These are phyloP conservation scores for Strombidium stylifer DNA, from an alignment of 73 alveolate genomes.

Conservation along the genomic window DNA sequence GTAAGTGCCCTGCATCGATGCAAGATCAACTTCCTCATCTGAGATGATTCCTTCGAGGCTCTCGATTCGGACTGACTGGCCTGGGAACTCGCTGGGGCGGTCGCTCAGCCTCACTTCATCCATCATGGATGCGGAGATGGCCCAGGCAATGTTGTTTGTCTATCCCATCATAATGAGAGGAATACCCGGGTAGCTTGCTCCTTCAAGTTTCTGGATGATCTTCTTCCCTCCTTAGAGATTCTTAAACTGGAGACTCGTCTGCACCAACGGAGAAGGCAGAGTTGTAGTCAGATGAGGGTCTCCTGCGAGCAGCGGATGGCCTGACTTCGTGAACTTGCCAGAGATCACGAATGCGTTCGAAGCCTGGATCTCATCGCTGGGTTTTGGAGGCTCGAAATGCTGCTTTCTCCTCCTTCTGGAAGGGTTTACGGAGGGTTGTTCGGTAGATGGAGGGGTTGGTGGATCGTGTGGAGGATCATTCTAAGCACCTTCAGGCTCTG, in stretches of 20 bases:
- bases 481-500: no score
- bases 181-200: conserved; percentile 79
- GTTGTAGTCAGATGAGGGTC: conserved; percentile 91
- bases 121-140: conserved; percentile 77
- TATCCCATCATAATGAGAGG: conserved; percentile 84
- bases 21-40: no score
- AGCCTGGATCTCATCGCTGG: conserved; percentile 31
- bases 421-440: no score
- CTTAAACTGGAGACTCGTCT: conserved; percentile 63
- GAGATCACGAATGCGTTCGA: conserved; percentile 85
- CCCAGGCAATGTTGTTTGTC: conserved; percentile 77
- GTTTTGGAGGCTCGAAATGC: no score
- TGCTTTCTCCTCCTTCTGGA: no score
- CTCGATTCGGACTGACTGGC: no score
- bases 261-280: conserved; percentile 85
- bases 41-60: no score
- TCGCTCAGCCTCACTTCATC: no score
- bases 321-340: conserved; percentile 92
- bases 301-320: conserved; percentile 89
- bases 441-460: no score
- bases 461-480: no score
- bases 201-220: conserved; percentile 53
- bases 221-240: conserved; percentile 7
- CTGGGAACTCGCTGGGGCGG: no score
- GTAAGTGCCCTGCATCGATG: no score